Base-by-base conservation (phyloP, 2,329 filamentous ascomycete genomes). In the Colletotrichum coccodes region DNA sequence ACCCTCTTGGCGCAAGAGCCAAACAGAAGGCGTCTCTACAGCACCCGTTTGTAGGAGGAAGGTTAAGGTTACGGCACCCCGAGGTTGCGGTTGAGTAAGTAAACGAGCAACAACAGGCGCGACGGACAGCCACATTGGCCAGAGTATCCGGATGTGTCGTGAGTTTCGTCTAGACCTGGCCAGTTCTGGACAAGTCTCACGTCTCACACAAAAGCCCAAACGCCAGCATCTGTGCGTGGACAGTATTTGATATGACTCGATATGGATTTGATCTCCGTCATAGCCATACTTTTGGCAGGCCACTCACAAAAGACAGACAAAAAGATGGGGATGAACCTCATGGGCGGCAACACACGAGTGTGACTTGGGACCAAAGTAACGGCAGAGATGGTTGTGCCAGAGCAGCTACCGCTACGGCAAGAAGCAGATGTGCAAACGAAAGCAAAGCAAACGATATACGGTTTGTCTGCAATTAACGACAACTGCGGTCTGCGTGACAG, bases 161-260 rank as follows among this genome's bases (percentile, higher is more conserved):
- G 16, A 42, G 53, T 69, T 57, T 30, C 56, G 65, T 68, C 53
- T 30, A 34, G 46, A 65, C 44, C 49, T 38, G 65, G 38, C 47
- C 60, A 64, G 53, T 66, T 60, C 47, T 58, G 49, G 42, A 56
- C 54, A 40, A 66, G 54, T 60, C 61, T 69, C 66, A 60, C 40
- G 66, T 69, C 66, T 69, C 66, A 69, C 36, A 69, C 61, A 56
- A 66, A 56, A 66, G 61, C 42, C 62, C 66, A 58, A 66, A 66
- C 66, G 62, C 34, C 42, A 60, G 56, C 28, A 60, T 52, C 47
- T 44, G 62, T 69, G 61, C 56, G 66, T 54, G 26, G 47, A 23
- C 30, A 56, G 62, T 60, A 60, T 69, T 69, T 66, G 61, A 69
- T 66, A 53, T 54, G 26, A 28, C 40, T 30, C 32, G 21, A 36